A percentile compares a stretch with the other conserved stretches of the same genome.
Evolutionary conservation across 148 eudicot genomes (phyloP).

Genomic region (Amaranthus hypochondriacus): DNA sequence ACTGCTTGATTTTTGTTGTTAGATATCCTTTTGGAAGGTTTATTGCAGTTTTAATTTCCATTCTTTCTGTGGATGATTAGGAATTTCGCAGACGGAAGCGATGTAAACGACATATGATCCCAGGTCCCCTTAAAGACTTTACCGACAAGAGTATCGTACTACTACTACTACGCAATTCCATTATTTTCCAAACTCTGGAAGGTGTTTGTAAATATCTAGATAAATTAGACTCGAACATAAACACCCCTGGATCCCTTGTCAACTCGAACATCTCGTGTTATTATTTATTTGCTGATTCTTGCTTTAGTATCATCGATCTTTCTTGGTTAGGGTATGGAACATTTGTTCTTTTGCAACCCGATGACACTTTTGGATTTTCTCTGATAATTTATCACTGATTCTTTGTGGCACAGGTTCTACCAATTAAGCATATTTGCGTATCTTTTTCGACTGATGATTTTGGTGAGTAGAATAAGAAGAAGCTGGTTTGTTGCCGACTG

Average conservation of each 20-base stretch:
- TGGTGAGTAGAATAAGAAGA: background rate
- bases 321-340: background rate
- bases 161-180: background rate
- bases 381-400: constrained; percentile 2
- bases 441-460: background rate
- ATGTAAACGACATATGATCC: too few relatives aligned
- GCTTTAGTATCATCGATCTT: background rate
- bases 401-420: constrained; percentile 9
- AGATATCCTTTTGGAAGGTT: background rate
- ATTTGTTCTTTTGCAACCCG: background rate
- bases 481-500: background rate
- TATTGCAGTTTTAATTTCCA: background rate
- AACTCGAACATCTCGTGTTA: background rate
- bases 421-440: background rate
- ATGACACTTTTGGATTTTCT: background rate
- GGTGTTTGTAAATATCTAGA: background rate
- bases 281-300: background rate
- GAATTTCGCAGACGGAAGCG: too few relatives aligned
- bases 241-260: background rate
- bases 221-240: background rate
- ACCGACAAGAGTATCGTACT: background rate
- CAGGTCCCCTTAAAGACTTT: background rate
- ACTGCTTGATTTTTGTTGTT: background rate
- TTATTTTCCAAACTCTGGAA: background rate
- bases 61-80: background rate